phyloP scores from a whole-genome alignment of 306 rosid species.

The Glycyrrhiza uralensis region DNA sequence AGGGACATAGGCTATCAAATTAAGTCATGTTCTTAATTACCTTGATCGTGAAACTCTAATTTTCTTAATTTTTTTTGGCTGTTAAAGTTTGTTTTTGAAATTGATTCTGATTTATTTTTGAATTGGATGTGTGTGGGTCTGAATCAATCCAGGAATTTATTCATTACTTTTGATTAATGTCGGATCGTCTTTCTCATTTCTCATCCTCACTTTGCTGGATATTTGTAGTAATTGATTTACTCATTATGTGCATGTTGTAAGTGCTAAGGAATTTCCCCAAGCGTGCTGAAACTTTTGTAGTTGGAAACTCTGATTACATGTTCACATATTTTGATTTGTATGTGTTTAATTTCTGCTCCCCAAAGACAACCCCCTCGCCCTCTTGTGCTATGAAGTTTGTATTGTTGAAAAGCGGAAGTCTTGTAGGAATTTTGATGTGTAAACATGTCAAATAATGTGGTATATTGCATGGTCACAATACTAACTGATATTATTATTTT shows the following conservation, averaged over 20 bases:
- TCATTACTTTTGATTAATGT: background rate
- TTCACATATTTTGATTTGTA: background rate
- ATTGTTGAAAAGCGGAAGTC: background rate
- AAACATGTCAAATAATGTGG: no score
- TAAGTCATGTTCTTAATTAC: background rate
- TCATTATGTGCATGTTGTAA: background rate
- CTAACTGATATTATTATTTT: background rate
- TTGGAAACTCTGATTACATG: background rate
- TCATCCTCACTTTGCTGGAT: background rate
- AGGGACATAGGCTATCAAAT: background rate
- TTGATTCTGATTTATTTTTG: background rate
- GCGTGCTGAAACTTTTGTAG: background rate
- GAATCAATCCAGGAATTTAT: background rate
- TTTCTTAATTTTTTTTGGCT: background rate
- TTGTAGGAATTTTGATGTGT: background rate
- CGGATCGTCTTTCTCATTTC: background rate
- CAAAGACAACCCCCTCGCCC: background rate
- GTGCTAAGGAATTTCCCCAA: no score
- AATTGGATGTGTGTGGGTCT: background rate
- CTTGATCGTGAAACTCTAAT: background rate
- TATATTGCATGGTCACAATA: no score
- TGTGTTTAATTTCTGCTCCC: background rate
- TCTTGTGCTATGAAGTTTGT: background rate
- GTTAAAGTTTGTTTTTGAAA: background rate
- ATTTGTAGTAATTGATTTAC: background rate